Base-by-base conservation (phyloP, 345 rosid genomes). In the Eucalyptus microcorys region DNA sequence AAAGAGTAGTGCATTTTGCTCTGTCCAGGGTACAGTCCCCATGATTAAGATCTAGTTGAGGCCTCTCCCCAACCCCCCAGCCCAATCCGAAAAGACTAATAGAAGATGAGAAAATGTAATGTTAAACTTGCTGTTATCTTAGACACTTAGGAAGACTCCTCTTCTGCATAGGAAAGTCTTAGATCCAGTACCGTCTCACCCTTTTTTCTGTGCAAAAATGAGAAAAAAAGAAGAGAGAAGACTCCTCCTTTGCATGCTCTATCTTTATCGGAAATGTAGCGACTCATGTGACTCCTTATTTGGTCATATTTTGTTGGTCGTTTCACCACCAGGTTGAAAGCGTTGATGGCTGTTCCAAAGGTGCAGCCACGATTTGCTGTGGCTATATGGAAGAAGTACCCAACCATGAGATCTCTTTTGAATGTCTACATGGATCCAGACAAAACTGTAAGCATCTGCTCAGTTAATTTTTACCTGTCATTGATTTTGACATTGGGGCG, bases 321-420 rank as follows among this genome's bases (percentile, higher is more conserved):
- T 61, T 52, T 76, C 21, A 48, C 80, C 11, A 88, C 89, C 94
- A 98, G 99, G 99, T 92, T 97, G 90, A 98, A 96, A 93, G 98
- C 98, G 26, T 93, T 97, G 93, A 95, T 97, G 87, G 95, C 98
- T 48, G 95, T 98, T 68, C 99, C 99, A 86, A 98, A 98, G 95
- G 99, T 97, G 87, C 99, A 97, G 91, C 99, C 99, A 45, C 95
- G 98, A 89, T 96, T 93, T 88, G 99, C 98, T 8, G 59, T 96
- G 88, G 97, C 99, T 57, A 95, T 96, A 90, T 92, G 95, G 96
- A 96, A 94, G 92, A 94, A 94, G 93, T 96, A 97, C 89, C 99
- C 99, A 30, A 93, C 99, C n/a, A 95, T 96, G 99, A 98, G 94
- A 93, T 94, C 99, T 88, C 98, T 98, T 88, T 92, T 98, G 92